Evolutionary conservation across 306 rosid species (phyloP).

Genomic region (Inga laurina): DNA sequence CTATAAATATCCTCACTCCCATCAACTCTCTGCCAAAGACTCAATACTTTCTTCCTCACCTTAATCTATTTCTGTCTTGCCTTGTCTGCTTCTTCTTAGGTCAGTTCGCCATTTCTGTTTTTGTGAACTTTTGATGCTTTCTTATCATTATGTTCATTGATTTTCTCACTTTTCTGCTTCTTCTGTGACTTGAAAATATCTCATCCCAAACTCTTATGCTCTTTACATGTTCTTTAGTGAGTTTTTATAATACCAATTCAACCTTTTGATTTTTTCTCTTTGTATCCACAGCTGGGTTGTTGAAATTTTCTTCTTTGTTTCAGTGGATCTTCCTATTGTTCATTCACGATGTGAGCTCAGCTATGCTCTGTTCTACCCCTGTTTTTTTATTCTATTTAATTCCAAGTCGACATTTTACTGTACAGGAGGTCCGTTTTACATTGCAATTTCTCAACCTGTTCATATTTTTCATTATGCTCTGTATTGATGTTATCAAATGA

Average conservation of each 20-base stretch:
- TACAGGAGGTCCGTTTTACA: no score
- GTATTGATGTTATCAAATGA: neutral
- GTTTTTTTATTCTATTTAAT: neutral
- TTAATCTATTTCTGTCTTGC: no score
- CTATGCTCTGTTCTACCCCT: neutral
- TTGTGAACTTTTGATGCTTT: neutral
- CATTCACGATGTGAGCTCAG: neutral
- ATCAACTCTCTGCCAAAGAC: neutral
- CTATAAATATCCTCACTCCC: constrained; percentile 20
- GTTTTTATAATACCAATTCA: neutral
- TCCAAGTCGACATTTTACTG: neutral
- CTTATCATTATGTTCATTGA: neutral
- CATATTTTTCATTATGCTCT: neutral
- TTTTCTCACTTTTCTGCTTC: neutral
- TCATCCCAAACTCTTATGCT: neutral
- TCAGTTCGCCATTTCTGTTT: neutral
- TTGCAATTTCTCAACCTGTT: neutral
- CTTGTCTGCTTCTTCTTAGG: no score
- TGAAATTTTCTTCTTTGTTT: neutral
- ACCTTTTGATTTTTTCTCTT: neutral
- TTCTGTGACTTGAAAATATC: neutral
- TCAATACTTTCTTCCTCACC: neutral
- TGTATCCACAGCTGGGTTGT: neutral
- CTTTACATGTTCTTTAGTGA: neutral
- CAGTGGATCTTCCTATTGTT: neutral